Base-by-base conservation (phyloP, 768 basidiomycete species). In the Coprinellus micaceus region DNA sequence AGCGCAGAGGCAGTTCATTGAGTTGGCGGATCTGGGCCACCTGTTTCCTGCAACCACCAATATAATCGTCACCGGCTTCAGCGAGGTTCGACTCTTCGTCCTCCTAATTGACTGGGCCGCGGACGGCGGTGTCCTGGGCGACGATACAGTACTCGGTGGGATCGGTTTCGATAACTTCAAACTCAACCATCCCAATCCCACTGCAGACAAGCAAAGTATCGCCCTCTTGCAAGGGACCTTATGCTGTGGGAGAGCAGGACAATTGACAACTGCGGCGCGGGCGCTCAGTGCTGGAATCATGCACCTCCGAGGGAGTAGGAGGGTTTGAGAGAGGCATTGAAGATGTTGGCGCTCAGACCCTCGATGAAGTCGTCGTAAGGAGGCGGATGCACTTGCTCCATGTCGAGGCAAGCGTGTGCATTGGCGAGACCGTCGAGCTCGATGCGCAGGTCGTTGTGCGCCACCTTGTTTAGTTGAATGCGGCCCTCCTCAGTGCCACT, bases 1-100 rank as follows among this genome's bases (percentile, higher is more conserved):
- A 96, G 57, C 97, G 94, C 41, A 98, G 82, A 29, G 97, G 97
- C 2, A 99, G 81, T 73, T 98, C 97, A 61, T 98, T 96, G 37
- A 99, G 86, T 79, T 98, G 97, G 72, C 97, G 94, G 59, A 99
- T 98, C 71, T 98, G 95, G 3, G 96, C 96, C 89, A 98, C 93
- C 73, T 99, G 96, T 71, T 99, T 99, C 67, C 97, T 86, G 79
- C 96, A 98, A 41, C 97, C 97, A 77, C 97, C 96, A 64, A 99
- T 95, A 67, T 99, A 97, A 66, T 99, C 97, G 70, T 99, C 98
- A 21, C 96, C 97, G 60, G 98, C 97, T 66, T 96, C 97, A 65
- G 85, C 88, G 26, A 99, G 82, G 73, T 95, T 98, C 37, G 90
- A 84, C 74, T 99, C 97, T 73, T 99, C 97, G 61, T 98, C 97